Evolutionary conservation across 2,329 filamentous ascomycete species (phyloP).

Genomic region (Juglanconis juglandina): DNA sequence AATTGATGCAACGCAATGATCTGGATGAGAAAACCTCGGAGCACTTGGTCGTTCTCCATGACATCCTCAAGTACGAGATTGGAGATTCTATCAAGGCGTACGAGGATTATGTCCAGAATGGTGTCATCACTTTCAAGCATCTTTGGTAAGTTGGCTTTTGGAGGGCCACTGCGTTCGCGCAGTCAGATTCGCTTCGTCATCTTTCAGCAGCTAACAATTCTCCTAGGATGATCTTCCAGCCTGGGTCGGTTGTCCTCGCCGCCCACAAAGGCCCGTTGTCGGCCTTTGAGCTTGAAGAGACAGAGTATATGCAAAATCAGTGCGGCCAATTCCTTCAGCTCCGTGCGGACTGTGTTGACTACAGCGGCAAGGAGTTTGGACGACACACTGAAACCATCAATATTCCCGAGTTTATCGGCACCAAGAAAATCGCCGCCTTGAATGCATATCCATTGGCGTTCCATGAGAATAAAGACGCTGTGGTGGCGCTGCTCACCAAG

Average conservation of each 20-base stretch:
- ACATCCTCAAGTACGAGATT: slow-evolving; percentile 48
- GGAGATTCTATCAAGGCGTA: slow-evolving; percentile 46
- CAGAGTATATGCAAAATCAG: slow-evolving; percentile 34
- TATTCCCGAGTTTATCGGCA: slow-evolving; percentile 41
- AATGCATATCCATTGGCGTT: slow-evolving; percentile 42
- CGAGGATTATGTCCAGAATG: slow-evolving; percentile 50
- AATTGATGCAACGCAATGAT: slow-evolving; percentile 37
- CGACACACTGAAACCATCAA: slow-evolving; percentile 32
- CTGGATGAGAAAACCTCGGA: slow-evolving; percentile 42
- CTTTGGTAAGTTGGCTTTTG: slow-evolving; percentile 33
- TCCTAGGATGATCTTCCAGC: slow-evolving; percentile 45
- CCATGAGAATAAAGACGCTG: slow-evolving; percentile 36
- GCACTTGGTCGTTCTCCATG: slow-evolving; percentile 45
- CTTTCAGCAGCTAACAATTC: background rate
- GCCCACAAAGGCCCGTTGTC: slow-evolving; percentile 36
- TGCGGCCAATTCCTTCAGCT: slow-evolving; percentile 39
- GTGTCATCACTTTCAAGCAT: slow-evolving; percentile 51
- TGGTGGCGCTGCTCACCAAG: slow-evolving; percentile 32
- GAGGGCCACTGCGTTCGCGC: background rate
- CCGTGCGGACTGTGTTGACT: slow-evolving; percentile 42
- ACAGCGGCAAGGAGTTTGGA: slow-evolving; percentile 46
- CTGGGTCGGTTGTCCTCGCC: slow-evolving; percentile 39
- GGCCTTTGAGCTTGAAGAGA: slow-evolving; percentile 36
- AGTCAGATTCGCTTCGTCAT: background rate
- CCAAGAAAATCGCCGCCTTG: slow-evolving; percentile 40